phyloP scores from a whole-genome alignment of 331 rosid species.

The Acacia pycnantha region DNA sequence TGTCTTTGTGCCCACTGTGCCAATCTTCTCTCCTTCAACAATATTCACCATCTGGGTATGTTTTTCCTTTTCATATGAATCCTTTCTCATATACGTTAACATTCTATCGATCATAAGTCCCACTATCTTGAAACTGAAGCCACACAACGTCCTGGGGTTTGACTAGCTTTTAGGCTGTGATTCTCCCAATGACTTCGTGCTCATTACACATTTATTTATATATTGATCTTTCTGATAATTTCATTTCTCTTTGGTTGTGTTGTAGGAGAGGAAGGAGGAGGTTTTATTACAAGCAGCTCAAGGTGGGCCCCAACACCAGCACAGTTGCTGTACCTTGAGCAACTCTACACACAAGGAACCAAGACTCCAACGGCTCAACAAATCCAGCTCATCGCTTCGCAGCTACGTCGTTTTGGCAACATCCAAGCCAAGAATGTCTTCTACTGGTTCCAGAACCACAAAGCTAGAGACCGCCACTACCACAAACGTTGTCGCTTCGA shows the following conservation, averaged over 20 bases:
- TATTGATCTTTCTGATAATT: background rate
- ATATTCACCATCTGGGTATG: background rate
- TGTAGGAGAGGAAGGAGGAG: background rate
- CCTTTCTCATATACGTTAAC: background rate
- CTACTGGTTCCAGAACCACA: constrained; percentile 60
- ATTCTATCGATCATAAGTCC: background rate
- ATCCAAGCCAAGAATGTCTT: constrained; percentile 51
- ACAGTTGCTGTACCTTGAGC: constrained; percentile 39
- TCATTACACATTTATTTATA: background rate
- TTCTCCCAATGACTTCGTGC: background rate
- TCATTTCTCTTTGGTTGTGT: background rate
- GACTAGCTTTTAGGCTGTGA: background rate
- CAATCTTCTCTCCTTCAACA: background rate
- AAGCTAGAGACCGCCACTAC: constrained; percentile 48
- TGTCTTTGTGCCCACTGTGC: background rate
- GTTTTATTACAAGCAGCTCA: constrained; percentile 13
- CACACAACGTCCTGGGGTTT: no score
- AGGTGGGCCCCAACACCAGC: constrained; percentile 52
- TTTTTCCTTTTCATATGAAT: background rate
- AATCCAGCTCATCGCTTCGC: constrained; percentile 40
- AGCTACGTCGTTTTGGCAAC: constrained; percentile 41
- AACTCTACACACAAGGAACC: constrained; percentile 35
- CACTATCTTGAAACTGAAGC: no score
- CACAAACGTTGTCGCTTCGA: constrained; percentile 36
- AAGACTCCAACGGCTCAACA: constrained; percentile 42